Conservation (phyloP, 805 yeast species). For the Metschnikowia drakensbergensis region DNA sequence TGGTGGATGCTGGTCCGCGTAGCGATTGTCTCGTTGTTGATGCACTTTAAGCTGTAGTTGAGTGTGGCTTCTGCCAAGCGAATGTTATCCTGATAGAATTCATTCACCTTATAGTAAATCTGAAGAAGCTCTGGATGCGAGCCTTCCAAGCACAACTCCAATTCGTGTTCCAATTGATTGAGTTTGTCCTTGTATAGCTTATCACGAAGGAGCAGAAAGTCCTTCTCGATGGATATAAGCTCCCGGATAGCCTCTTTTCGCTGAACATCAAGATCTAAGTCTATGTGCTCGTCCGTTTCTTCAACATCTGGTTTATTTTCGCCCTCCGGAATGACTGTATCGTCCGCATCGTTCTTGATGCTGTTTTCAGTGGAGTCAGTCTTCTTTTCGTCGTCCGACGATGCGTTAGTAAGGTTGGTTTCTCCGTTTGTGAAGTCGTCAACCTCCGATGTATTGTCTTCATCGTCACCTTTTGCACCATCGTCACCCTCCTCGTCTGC, state of each 20-base stretch:
- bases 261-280: slow-evolving; percentile 33
- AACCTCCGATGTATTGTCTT: slow-evolving; percentile 2
- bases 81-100: slow-evolving; percentile 68
- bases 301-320: slow-evolving; percentile 5
- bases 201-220: slow-evolving; percentile 84
- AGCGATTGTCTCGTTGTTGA: slow-evolving; percentile 77
- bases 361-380: slow-evolving; percentile 13
- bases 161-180: slow-evolving; percentile 70
- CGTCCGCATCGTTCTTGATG: slow-evolving; percentile 19
- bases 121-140: slow-evolving; percentile 85
- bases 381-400: not conserved
- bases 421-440: slow-evolving; percentile 2
- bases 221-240: slow-evolving; percentile 75
- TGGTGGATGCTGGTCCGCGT: slow-evolving; percentile 79
- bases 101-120: slow-evolving; percentile 66
- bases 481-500: slow-evolving; percentile 10
- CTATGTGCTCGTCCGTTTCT: slow-evolving; percentile 5
- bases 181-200: slow-evolving; percentile 80
- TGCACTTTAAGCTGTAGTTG: slow-evolving; percentile 66
- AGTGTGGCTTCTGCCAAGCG: slow-evolving; percentile 39
- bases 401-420: not conserved
- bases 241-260: slow-evolving; percentile 65
- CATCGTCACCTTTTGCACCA: slow-evolving; percentile 8
- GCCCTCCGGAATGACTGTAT: slow-evolving; percentile 8
- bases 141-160: slow-evolving; percentile 82